Conservation (phyloP, 2,329 filamentous ascomycete species). For the Cytospora schulzeri region DNA sequence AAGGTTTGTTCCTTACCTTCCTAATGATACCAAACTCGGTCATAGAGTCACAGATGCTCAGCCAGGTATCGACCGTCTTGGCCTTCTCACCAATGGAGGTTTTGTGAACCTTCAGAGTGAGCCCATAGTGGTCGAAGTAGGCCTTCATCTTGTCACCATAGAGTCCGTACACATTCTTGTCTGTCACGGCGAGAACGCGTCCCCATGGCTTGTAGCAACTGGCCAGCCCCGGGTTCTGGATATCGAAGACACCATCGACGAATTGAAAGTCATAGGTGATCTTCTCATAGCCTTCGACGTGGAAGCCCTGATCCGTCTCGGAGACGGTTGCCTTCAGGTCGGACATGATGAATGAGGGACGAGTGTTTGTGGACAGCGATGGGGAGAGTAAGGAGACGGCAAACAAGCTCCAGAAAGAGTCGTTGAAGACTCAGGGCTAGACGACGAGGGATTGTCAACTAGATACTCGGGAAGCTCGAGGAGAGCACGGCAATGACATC, state of each 20-base stretch:
- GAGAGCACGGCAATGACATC: not conserved
- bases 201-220: conserved; percentile 67
- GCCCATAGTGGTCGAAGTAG: conserved; percentile 67
- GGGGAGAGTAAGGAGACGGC: not conserved
- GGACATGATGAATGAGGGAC: conserved; percentile 55
- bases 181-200: conserved; percentile 68
- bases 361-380: not conserved
- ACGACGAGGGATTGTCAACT: not conserved
- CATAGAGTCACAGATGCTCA: conserved; percentile 73
- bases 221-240: conserved; percentile 61
- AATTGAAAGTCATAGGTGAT: conserved; percentile 77
- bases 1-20: conserved; percentile 46
- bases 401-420: not conserved
- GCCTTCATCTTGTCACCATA: conserved; percentile 67
- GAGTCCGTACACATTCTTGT: conserved; percentile 69
- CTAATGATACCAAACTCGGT: conserved; percentile 71
- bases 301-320: conserved; percentile 66
- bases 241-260: conserved; percentile 68
- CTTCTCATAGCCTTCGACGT: conserved; percentile 74
- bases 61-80: conserved; percentile 70
- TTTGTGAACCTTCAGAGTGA: conserved; percentile 67
- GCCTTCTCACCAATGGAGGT: conserved; percentile 76
- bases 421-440: not conserved
- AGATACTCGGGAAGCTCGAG: not conserved
- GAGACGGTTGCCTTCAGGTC: conserved; percentile 68